Base-by-base conservation (phyloP, 2,329 filamentous ascomycete species). In the Leptographium lundbergii region DNA sequence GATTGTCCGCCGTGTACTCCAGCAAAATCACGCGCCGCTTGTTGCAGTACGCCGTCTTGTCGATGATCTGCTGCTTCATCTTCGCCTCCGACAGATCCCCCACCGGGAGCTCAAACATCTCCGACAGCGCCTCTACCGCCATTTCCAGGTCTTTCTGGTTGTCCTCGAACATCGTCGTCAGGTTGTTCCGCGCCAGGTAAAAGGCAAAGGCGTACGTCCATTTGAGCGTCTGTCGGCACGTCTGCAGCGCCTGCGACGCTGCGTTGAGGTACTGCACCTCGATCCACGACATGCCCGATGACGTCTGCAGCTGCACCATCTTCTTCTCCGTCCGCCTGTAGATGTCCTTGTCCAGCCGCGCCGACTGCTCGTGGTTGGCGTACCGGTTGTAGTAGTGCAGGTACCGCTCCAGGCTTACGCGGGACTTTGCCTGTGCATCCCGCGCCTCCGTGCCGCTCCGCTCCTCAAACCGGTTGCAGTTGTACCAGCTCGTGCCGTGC, bases 131-230 rank as follows among this genome's bases (percentile, higher is more conserved):
- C 75, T 99, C 94, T 0, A 97, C 94, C 0, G 94, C 92, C 84
- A 99, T 88, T 72, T 99, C 94, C 27, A 99, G 75, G 69, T 99
- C 94, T 72, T 96, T 96, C 69, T 99, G 94, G 71, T 99, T 99
- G 71, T 97, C 91, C 71, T 99, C 94, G 61, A 99, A 99, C 58
- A 99, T 97, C 69, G 92, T 89, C 0, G 94, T 97, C 59, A 94
- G 76, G 69, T 99, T 97, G 78, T 96, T 97, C 59, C 90, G 85
- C 3, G 87, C 87, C n/a, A 99, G 83, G 69, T 99, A 99, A 71
- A 94, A 99, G 1, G 94, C 94, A 73, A 99, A 99, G 0, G 94
- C 94, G 68, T 99, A 99, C 0, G 94, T 99, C 94, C 94, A 99
- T 75, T 99, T 99, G 6, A 99, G 79, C 0, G 94, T 99, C 74